A percentile compares a stretch with the other conserved stretches of the same genome.
These are phyloP conservation scores for Paramecium primaurelia DNA, from an alignment of 73 alveolate species.

Conservation along the genomic window DNA sequence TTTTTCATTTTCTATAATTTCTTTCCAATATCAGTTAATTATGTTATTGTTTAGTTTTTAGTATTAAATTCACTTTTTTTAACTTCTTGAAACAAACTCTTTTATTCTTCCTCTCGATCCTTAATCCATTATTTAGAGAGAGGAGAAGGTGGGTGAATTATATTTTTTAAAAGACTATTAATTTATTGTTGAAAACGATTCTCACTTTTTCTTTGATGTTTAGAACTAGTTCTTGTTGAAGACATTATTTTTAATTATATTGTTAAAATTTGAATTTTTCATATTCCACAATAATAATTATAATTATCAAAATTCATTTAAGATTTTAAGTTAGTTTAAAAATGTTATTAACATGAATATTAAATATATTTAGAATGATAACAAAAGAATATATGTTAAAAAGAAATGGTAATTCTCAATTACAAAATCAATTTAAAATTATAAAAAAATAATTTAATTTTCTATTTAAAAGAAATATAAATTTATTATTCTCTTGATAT, in stretches of 20 bases:
- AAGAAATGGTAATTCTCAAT: background rate
- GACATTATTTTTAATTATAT: background rate
- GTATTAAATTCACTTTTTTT: background rate
- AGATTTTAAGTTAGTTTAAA: background rate
- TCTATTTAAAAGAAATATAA: too few species aligned
- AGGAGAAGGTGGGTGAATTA: background rate
- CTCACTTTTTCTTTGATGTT: background rate
- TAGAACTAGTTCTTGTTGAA: background rate
- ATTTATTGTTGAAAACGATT: background rate
- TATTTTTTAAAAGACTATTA: background rate
- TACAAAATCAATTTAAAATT: background rate
- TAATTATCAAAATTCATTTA: background rate
- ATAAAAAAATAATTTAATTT: too few species aligned
- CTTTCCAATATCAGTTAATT: background rate
- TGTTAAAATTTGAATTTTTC: slow-evolving; percentile 12
- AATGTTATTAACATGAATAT: background rate
- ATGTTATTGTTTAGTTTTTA: background rate
- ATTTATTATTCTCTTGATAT: background rate
- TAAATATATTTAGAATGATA: too few species aligned
- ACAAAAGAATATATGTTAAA: too few species aligned
- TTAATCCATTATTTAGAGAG: background rate
- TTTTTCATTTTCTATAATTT: background rate
- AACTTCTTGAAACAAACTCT: background rate
- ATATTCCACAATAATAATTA: background rate
- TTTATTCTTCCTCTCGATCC: background rate